Conservation (phyloP, 148 eudicot genomes). For the Arbutus unedo region DNA sequence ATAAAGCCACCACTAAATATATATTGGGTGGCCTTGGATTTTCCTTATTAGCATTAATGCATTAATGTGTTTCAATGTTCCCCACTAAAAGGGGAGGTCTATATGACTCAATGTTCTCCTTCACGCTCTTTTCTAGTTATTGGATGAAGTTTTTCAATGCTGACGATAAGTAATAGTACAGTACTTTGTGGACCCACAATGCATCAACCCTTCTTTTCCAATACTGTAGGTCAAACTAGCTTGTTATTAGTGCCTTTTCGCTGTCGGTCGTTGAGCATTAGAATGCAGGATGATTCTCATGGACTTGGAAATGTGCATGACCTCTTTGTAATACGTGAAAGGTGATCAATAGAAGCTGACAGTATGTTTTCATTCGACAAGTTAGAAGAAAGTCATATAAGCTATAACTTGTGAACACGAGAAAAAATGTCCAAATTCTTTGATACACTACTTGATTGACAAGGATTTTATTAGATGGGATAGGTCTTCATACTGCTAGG, state of each 20-base stretch:
- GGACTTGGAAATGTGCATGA: constrained; percentile 6
- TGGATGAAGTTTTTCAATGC: neutral
- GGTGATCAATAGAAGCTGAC: neutral
- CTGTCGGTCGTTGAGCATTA: constrained; percentile 12
- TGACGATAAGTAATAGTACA: neutral
- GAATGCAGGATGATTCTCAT: constrained; percentile 11
- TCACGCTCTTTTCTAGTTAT: neutral
- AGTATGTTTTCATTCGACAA: constrained; percentile 7
- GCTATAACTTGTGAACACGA: neutral
- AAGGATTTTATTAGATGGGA: constrained; percentile 6
- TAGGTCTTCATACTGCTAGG: constrained; percentile 18
- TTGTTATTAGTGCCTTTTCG: neutral
- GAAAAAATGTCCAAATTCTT: neutral
- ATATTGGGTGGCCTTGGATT: constrained; percentile 20
- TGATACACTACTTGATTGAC: neutral
- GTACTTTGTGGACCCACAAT: constrained; percentile 3
- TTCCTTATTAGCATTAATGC: constrained; percentile 20
- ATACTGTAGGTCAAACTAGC: constrained; percentile 15
- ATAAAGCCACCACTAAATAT: constrained; percentile 10
- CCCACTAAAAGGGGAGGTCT: constrained; percentile 17
- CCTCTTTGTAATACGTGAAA: neutral
- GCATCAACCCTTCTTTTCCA: neutral
- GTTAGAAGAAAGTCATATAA: constrained; percentile 7
- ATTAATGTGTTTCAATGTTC: constrained; percentile 7
- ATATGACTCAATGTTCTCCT: neutral